A percentile compares a stretch with the other conserved stretches of the same genome.
phyloP scores from a whole-genome alignment of 345 rosid species.

The Camelina neglecta region DNA sequence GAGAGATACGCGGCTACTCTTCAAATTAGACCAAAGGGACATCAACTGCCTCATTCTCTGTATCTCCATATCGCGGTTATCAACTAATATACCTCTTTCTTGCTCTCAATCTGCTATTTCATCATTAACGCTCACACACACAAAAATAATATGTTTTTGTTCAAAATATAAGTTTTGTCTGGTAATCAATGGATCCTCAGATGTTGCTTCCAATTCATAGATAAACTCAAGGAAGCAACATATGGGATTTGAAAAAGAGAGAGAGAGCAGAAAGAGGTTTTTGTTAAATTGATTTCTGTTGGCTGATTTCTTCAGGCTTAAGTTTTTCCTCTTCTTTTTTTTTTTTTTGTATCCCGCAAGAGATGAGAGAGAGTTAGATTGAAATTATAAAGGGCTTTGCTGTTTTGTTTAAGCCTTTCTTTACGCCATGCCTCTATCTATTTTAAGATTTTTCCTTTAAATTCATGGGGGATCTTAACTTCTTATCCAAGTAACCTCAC shows the following conservation, averaged over 20 bases:
- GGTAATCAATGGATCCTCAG: conserved; percentile 39
- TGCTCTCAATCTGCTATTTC: conserved; percentile 44
- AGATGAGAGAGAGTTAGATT: conserved; percentile 36
- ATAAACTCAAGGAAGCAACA: conserved; percentile 41
- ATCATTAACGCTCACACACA: conserved; percentile 30
- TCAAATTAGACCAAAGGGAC: conserved; percentile 55
- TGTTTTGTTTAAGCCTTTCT: conserved; percentile 39
- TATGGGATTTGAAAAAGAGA: conserved; percentile 30
- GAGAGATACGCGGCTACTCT: conserved; percentile 59
- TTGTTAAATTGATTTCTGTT: conserved; percentile 23
- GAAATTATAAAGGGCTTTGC: conserved; percentile 42
- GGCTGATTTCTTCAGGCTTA: conserved; percentile 32
- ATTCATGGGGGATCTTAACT: conserved; percentile 26
- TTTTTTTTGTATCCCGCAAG: conserved; percentile 27
- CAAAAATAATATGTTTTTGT: background rate
- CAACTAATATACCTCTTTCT: conserved; percentile 39
- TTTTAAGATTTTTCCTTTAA: conserved; percentile 27
- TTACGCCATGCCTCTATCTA: conserved; percentile 44
- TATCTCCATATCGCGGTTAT: conserved; percentile 57
- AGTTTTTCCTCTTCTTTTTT: conserved; percentile 28
- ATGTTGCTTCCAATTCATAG: conserved; percentile 34
- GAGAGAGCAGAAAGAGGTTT: conserved; percentile 33
- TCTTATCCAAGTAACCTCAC: conserved; percentile 32
- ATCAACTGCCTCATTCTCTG: conserved; percentile 61
- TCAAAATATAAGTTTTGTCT: conserved; percentile 28